Base-by-base conservation (phyloP, 768 basidiomycete genomes). In the Pholiota molesta region DNA sequence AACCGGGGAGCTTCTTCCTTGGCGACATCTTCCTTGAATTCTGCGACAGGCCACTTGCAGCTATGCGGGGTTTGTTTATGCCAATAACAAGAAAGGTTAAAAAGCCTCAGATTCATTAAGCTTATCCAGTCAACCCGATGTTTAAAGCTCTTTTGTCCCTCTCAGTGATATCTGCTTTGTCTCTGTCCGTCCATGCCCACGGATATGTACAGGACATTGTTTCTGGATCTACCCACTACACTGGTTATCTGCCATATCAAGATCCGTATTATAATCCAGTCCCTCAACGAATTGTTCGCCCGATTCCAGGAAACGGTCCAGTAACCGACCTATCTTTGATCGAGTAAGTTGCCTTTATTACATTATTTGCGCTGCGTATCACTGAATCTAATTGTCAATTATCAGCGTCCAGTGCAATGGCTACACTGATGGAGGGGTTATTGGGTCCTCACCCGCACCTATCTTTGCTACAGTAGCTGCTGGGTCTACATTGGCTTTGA, bases 281-380 rank as follows among this genome's bases (percentile, higher is more conserved):
- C 3, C 78, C 78, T 11, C 57, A 78, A 40, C 70, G 80, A 11
- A 79, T 81, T 64, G 73, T 81, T 57, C 75, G 80, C 11, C 68
- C 68, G n/a, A 76, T 81, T 35, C 79, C 78, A 40, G 76, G 78
- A 60, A 79, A 79, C 49, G 77, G 79, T 11, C 79, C 79, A 11
- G 73, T 79, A 17, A 70, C 68, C 3, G 75, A 79, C 64, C 52
- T 79, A 10, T 69, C 75, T 2, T 65, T 76, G 35, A 79, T 78
- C 47, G 78, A 80, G 77, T 77, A 65, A 49, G 72, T 60, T 2
- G 11, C 10, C 1, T 33, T 14, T 3, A n/a, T n/a, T n/a, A n/a
- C n/a, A n/a, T n/a, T n/a, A 26, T 53, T 7, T 26, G 35, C 9
- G 7, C 19, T 29, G 14, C 16, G 13, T 17, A 17, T 13, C 21